A percentile compares a stretch with the other conserved stretches of the same genome.
Evolutionary conservation across 768 basidiomycete species (phyloP).

Genomic region (Neoboletus brunneissimus): DNA sequence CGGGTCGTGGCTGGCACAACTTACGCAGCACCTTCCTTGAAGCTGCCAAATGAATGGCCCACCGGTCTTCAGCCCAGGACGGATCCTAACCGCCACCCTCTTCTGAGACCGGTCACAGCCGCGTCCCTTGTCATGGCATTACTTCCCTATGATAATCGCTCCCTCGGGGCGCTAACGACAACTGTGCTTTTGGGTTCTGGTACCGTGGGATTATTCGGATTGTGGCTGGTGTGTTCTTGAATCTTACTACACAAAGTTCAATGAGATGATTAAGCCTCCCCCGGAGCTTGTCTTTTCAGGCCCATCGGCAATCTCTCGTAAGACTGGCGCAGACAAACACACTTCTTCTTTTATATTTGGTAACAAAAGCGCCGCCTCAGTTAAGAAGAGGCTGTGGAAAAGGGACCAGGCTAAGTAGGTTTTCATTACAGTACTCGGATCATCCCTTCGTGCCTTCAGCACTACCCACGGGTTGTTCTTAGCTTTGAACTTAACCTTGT

Average conservation of each 20-base stretch:
- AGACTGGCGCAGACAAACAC: conserved; percentile 78
- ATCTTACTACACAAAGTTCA: conserved; percentile 13
- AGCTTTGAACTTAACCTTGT: conserved; percentile 32
- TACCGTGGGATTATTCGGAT: conserved; percentile 59
- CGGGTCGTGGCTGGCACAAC: conserved; percentile 2
- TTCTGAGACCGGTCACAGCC: conserved; percentile 58
- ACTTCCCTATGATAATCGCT: conserved; percentile 59
- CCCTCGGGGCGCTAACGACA: conserved; percentile 55
- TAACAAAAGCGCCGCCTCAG: conserved; percentile 64
- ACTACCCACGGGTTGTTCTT: conserved; percentile 6
- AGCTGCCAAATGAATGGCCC: conserved; percentile 46
- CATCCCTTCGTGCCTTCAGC: conserved; percentile 9
- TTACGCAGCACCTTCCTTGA: conserved; percentile 1
- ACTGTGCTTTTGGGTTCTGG: conserved; percentile 49
- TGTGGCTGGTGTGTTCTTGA: conserved; percentile 60
- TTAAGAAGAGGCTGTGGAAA: conserved; percentile 58
- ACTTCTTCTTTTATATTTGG: conserved; percentile 80
- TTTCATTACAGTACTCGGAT: conserved; percentile 19
- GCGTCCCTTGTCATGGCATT: conserved; percentile 56
- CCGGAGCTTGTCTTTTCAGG: conserved; percentile 60
- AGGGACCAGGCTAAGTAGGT: conserved; percentile 34
- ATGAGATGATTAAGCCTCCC: conserved; percentile 11
- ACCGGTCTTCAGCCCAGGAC: conserved; percentile 30
- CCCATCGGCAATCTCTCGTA: conserved; percentile 55
- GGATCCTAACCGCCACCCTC: conserved; percentile 48